Percentiles rank a stretch among this genome's conserved stretches.
Evolutionary conservation across 169 alveolate species (phyloP).

Genomic region (Plasmodium inui): DNA sequence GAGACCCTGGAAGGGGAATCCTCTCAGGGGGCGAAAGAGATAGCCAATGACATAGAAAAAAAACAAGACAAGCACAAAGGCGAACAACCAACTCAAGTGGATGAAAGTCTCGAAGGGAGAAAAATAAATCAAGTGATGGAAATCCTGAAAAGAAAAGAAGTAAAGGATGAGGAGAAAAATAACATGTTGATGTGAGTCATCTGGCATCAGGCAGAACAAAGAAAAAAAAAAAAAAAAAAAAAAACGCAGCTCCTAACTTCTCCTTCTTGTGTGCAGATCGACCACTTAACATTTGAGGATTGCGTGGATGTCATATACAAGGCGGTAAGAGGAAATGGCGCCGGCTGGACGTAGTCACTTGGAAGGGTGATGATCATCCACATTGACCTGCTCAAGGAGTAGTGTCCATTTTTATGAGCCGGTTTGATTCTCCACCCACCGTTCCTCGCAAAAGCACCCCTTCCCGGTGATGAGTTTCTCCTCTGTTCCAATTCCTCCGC

Average conservation of each 20-base stretch:
- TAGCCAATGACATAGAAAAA: neutral
- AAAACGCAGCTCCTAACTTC: neutral
- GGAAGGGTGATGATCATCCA: neutral
- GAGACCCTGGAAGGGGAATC: neutral
- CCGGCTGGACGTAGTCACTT: neutral
- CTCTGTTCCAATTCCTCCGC: neutral
- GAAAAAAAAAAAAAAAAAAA: neutral
- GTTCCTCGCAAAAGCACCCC: neutral
- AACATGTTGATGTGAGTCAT: neutral
- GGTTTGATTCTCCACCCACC: neutral
- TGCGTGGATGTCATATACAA: slow-evolving; percentile 68
- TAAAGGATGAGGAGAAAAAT: slow-evolving; percentile 1
- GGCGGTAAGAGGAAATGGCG: slow-evolving; percentile 22
- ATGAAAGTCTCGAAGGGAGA: neutral
- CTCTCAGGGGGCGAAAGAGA: neutral
- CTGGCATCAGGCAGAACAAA: neutral
- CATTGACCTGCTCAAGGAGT: neutral
- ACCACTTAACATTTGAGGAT: slow-evolving; percentile 11
- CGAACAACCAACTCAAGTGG: neutral
- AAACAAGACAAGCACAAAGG: neutral
- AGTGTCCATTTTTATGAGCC: neutral
- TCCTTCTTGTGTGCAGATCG: slow-evolving; percentile 6
- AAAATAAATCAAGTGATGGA: slow-evolving; percentile 18
- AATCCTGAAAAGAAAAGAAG: slow-evolving; percentile 7
- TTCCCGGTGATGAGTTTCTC: neutral